phyloP scores from a whole-genome alignment of 345 rosid species.

The Lumnitzera littorea region DNA sequence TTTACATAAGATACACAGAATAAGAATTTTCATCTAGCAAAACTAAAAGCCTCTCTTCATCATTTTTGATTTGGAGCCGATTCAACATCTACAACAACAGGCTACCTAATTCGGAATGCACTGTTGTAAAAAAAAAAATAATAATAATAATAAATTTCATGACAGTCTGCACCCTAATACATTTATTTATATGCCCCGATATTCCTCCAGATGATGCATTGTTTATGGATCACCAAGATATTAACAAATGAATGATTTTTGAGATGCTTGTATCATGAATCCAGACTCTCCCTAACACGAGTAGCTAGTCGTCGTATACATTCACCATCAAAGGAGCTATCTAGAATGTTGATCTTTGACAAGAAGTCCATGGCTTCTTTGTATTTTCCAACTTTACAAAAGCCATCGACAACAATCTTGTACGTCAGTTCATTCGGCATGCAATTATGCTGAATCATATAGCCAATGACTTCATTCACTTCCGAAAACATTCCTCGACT shows the following conservation, averaged over 20 bases:
- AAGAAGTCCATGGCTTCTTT: slow-evolving; percentile 78
- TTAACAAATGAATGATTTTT: too few relatives aligned
- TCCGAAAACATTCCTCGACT: slow-evolving; percentile 56
- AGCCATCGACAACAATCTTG: slow-evolving; percentile 80
- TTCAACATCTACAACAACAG: not conserved
- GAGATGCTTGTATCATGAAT: slow-evolving; percentile 19
- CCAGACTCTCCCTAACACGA: slow-evolving; percentile 44
- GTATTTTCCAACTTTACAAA: slow-evolving; percentile 57
- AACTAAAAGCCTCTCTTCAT: too few relatives aligned
- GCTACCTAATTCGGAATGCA: too few relatives aligned
- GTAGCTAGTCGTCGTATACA: slow-evolving; percentile 50
- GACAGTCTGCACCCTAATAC: too few relatives aligned
- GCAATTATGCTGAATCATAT: slow-evolving; percentile 64
- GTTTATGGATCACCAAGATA: too few relatives aligned
- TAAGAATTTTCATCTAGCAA: too few relatives aligned
- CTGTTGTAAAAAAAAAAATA: too few relatives aligned
- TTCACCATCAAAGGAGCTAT: slow-evolving; percentile 41
- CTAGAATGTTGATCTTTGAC: slow-evolving; percentile 48
- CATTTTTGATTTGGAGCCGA: too few relatives aligned
- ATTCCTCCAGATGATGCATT: too few relatives aligned
- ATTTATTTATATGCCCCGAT: too few relatives aligned
- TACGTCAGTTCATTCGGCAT: slow-evolving; percentile 77
- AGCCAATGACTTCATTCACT: slow-evolving; percentile 56
- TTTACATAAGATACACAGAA: too few relatives aligned
- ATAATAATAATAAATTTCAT: too few relatives aligned